These are phyloP conservation scores for Pseudofabraea citricarpa DNA, from an alignment of 2,329 filamentous ascomycete species.

Conservation along the genomic window DNA sequence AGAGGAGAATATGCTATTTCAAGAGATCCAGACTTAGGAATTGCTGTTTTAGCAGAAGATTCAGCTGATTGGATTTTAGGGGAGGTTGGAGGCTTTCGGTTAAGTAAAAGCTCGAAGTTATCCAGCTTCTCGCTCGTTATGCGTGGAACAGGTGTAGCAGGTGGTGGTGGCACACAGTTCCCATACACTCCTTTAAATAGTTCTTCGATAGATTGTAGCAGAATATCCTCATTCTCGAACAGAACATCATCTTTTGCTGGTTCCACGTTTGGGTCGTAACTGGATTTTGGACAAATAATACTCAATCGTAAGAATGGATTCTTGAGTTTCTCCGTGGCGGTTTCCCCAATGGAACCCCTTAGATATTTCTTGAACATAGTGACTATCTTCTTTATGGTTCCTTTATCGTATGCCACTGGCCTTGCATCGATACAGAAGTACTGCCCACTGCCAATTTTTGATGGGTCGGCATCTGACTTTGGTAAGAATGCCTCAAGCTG, in stretches of 20 bases:
- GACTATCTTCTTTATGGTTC: slow-evolving; percentile 55
- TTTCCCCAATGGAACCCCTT: slow-evolving; percentile 20
- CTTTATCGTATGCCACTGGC: slow-evolving; percentile 51
- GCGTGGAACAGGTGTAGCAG: neutral
- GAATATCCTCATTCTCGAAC: slow-evolving; percentile 49
- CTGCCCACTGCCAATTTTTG: slow-evolving; percentile 42
- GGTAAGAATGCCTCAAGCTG: slow-evolving; percentile 55
- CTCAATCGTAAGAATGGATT: slow-evolving; percentile 60
- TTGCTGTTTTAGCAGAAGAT: neutral
- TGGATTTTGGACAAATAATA: slow-evolving; percentile 54
- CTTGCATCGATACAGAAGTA: slow-evolving; percentile 67
- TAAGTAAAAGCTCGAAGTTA: slow-evolving; percentile 20
- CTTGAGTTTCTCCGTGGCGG: slow-evolving; percentile 27
- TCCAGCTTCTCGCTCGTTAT: slow-evolving; percentile 3
- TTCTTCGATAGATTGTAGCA: slow-evolving; percentile 31
- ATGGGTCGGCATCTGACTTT: slow-evolving; percentile 38
- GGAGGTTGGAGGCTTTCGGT: slow-evolving; percentile 9
- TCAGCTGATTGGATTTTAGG: neutral
- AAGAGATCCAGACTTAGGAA: neutral
- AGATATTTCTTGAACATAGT: slow-evolving; percentile 48
- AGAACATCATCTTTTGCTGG: slow-evolving; percentile 68
- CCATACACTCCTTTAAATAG: slow-evolving; percentile 25
- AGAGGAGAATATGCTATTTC: neutral
- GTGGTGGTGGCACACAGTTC: neutral
- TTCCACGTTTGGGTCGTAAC: slow-evolving; percentile 69